Conservation (phyloP, 2,329 filamentous ascomycete genomes). For the Zopfia rhizophila region DNA sequence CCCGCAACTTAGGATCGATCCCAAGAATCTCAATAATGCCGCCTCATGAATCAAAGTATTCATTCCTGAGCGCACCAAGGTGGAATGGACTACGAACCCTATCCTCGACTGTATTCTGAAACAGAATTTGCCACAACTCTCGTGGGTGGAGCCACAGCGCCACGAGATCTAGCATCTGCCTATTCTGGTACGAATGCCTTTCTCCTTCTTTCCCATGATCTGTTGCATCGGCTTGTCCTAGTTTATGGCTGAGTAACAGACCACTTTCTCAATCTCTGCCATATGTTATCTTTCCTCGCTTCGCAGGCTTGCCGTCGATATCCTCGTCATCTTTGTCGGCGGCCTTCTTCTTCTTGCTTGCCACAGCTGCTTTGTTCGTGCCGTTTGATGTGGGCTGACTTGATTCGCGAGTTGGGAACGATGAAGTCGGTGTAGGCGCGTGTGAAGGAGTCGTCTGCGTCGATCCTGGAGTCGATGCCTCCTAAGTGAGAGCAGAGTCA, state of each 20-base stretch:
- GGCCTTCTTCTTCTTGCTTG: constrained; percentile 58
- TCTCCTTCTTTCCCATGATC: background rate
- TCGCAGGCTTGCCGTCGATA: constrained; percentile 55
- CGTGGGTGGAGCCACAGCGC: no score
- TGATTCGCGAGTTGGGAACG: constrained; percentile 57
- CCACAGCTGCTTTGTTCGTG: constrained; percentile 41
- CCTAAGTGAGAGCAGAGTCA: constrained; percentile 36
- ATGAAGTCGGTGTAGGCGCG: constrained; percentile 59
- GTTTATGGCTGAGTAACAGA: background rate
- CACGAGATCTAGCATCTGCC: no score
- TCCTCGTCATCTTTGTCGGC: constrained; percentile 58
- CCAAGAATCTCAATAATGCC: no score
- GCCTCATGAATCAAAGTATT: no score
- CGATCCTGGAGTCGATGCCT: constrained; percentile 52
- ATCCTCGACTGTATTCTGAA: no score
- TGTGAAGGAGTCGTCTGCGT: constrained; percentile 56
- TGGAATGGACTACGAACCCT: no score
- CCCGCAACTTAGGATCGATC: no score
- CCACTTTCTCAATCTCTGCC: constrained; percentile 52
- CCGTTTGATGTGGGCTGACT: constrained; percentile 56
- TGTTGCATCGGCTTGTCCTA: no score
- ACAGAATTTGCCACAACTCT: no score
- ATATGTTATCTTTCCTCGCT: constrained; percentile 63
- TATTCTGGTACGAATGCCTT: background rate
- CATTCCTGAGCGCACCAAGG: no score